Conservation (phyloP, 148 eudicot species). For the Camellia sinensis region DNA sequence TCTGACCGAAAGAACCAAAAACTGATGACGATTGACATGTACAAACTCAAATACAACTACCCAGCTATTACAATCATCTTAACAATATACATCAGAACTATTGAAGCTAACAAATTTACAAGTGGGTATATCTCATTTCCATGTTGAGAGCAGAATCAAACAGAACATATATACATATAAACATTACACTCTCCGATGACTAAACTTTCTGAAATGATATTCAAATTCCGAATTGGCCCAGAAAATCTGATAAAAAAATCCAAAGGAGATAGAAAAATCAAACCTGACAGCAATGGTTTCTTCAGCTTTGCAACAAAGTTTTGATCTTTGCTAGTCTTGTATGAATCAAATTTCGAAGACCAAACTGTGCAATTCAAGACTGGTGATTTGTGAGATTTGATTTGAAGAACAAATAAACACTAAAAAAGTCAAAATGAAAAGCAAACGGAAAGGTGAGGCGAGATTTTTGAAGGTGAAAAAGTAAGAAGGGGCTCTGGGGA, state of each 20-base stretch:
- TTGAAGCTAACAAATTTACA: background rate
- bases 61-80: background rate
- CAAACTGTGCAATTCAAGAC: background rate
- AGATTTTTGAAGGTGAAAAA: slow-evolving; percentile 7
- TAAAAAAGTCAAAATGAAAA: slow-evolving; percentile 34
- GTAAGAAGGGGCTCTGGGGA: slow-evolving; percentile 20
- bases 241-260: background rate
- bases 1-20: background rate
- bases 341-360: background rate
- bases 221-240: background rate
- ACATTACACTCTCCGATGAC: background rate
- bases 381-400: background rate
- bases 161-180: background rate
- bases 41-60: background rate
- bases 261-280: background rate
- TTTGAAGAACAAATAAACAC: slow-evolving; percentile 11
- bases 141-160: background rate
- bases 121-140: background rate
- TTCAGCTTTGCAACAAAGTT: background rate
- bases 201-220: background rate
- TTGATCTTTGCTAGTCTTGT: background rate
- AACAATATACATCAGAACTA: background rate
- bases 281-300: slow-evolving; percentile 14
- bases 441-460: slow-evolving; percentile 31
- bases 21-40: background rate